These are phyloP conservation scores for Chytriomyces sp. DNA, from an alignment of 192 early-diverging fungal species.

Conservation along the genomic window DNA sequence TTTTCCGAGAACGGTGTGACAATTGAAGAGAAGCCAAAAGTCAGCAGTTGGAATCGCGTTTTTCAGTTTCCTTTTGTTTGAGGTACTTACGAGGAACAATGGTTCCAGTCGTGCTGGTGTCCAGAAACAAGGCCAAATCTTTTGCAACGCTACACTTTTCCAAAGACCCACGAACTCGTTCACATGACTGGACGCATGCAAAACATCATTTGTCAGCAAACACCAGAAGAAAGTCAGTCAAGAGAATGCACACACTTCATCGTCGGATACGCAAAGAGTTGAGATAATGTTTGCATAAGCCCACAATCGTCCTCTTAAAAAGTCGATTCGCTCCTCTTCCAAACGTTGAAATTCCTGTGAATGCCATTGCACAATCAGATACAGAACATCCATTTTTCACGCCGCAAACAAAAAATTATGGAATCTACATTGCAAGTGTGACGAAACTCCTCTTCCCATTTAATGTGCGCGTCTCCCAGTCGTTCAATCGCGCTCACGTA, in stretches of 20 bases:
- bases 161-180: constrained; percentile 55
- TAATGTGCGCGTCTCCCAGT: constrained; percentile 49
- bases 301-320: constrained; percentile 55
- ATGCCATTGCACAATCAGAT: constrained; percentile 7
- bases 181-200: constrained; percentile 47
- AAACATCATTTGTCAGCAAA: background rate
- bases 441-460: constrained; percentile 55
- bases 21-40: too few species aligned
- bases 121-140: constrained; percentile 53
- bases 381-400: background rate
- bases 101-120: constrained; percentile 45
- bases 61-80: background rate
- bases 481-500: constrained; percentile 51
- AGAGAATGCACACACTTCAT: constrained; percentile 45
- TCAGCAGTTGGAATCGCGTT: too few species aligned
- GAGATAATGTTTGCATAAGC: constrained; percentile 61
- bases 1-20: background rate
- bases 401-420: constrained; percentile 7
- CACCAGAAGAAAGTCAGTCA: background rate
- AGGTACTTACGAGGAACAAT: constrained; percentile 47
- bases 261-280: constrained; percentile 60
- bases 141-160: constrained; percentile 53
- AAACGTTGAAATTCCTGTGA: constrained; percentile 56
- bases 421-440: constrained; percentile 46
- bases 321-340: constrained; percentile 60